Evolutionary conservation across 306 rosid species (phyloP).

Genomic region (Lupinus albus): DNA sequence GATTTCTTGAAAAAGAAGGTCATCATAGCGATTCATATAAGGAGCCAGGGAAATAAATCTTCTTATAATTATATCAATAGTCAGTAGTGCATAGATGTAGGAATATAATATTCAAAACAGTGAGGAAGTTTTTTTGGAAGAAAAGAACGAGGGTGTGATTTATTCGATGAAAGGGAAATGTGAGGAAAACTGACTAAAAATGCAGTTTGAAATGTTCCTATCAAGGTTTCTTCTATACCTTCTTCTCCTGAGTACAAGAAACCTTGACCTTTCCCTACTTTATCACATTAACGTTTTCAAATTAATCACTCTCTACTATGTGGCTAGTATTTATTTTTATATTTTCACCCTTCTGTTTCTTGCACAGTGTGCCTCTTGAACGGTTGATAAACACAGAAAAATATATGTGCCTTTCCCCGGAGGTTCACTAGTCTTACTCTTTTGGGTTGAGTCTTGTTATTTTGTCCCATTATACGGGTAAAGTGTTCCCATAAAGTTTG

Average conservation of each 20-base stretch:
- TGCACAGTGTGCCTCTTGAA: slow-evolving; percentile 34
- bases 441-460: slow-evolving; percentile 39
- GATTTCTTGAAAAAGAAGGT: slow-evolving; percentile 53
- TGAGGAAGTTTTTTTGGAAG: background rate
- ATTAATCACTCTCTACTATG: background rate
- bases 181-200: slow-evolving; percentile 52
- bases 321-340: background rate
- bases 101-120: slow-evolving; percentile 38
- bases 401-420: slow-evolving; percentile 30
- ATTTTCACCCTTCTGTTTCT: slow-evolving; percentile 28
- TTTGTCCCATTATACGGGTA: slow-evolving; percentile 48
- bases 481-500: slow-evolving; percentile 57
- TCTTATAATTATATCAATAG: slow-evolving; percentile 51
- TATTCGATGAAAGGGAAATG: slow-evolving; percentile 81
- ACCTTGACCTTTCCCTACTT: slow-evolving; percentile 73
- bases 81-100: slow-evolving; percentile 40
- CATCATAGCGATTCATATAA: slow-evolving; percentile 52
- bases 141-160: slow-evolving; percentile 47
- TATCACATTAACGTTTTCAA: slow-evolving; percentile 49
- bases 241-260: slow-evolving; percentile 53
- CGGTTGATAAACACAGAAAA: slow-evolving; percentile 27
- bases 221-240: slow-evolving; percentile 73
- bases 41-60: slow-evolving; percentile 39
- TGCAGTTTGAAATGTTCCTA: slow-evolving; percentile 62
- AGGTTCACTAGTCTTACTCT: slow-evolving; percentile 43